Percentiles rank a stretch among this genome's conserved stretches.
phyloP scores from a whole-genome alignment of 139 green algal genomes.

The Dunaliella sp. region DNA sequence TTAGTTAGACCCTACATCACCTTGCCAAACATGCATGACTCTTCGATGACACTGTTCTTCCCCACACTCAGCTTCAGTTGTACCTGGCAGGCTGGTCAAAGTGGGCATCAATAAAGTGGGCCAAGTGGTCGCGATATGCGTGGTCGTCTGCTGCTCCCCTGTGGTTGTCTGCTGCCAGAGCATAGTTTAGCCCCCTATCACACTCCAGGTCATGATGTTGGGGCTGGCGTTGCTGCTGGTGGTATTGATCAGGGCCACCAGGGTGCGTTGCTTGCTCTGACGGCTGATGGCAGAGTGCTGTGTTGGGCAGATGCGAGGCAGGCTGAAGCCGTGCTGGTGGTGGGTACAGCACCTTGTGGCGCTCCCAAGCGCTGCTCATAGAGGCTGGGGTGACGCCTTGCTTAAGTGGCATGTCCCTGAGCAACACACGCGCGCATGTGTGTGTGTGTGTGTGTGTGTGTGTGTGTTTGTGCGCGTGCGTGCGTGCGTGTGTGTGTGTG shows the following conservation, averaged over 20 bases:
- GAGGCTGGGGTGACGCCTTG: background rate
- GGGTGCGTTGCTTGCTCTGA: no score
- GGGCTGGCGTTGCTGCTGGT: no score
- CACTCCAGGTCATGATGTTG: no score
- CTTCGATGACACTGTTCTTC: no score
- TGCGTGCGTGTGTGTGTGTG: background rate
- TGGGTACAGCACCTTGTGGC: background rate
- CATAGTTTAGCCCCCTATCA: no score
- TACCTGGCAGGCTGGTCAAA: conserved; percentile 13
- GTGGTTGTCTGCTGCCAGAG: background rate
- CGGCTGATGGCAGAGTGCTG: no score
- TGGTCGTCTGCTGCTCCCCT: background rate
- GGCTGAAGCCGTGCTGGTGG: background rate
- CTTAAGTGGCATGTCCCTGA: conserved; percentile 11
- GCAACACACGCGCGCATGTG: background rate
- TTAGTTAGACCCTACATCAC: no score
- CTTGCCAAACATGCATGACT: no score
- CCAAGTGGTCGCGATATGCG: background rate
- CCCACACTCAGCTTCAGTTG: no score
- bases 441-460: background rate
- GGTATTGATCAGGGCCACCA: no score
- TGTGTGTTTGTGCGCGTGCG: background rate
- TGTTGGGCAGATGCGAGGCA: no score
- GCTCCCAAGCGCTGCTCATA: background rate
- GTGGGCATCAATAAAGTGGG: background rate